phyloP scores from a whole-genome alignment of 1,139 yeast species.

The Pichia sp. region DNA sequence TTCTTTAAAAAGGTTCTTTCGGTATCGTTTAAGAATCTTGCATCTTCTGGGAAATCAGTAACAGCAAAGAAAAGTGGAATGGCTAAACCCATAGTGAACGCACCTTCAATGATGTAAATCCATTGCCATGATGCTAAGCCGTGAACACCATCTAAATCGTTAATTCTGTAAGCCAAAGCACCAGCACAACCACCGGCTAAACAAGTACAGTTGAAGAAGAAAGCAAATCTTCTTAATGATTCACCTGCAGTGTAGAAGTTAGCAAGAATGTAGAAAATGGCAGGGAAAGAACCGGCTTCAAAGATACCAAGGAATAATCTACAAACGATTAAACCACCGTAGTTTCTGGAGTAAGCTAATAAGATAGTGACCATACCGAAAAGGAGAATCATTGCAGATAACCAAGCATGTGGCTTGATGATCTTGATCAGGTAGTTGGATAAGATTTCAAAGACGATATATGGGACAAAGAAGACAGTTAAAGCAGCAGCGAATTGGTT shows the following conservation, averaged over 20 bases:
- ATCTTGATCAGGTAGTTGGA: slow-evolving; percentile 63
- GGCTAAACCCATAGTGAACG: slow-evolving; percentile 64
- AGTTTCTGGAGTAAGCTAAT: slow-evolving; percentile 60
- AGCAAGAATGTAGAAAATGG: slow-evolving; percentile 65
- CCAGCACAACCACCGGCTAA: slow-evolving; percentile 86
- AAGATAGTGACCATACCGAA: slow-evolving; percentile 67
- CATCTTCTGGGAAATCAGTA: slow-evolving; percentile 72
- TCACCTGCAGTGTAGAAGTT: slow-evolving; percentile 57
- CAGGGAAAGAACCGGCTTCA: slow-evolving; percentile 73
- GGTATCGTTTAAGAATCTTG: slow-evolving; percentile 47
- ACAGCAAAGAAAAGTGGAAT: slow-evolving; percentile 59
- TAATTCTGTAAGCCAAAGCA: slow-evolving; percentile 63
- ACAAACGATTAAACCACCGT: slow-evolving; percentile 58
- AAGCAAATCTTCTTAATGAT: slow-evolving; percentile 68
- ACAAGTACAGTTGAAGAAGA: slow-evolving; percentile 69
- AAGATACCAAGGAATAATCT: slow-evolving; percentile 63
- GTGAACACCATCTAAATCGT: slow-evolving; percentile 47
- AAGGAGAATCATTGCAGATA: slow-evolving; percentile 49
- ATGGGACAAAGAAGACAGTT: slow-evolving; percentile 76
- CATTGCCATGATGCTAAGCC: slow-evolving; percentile 68
- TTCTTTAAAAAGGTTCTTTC: slow-evolving; percentile 52
- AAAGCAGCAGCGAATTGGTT: slow-evolving; percentile 62
- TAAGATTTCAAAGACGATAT: slow-evolving; percentile 63
- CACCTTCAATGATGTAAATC: slow-evolving; percentile 74
- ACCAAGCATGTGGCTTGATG: slow-evolving; percentile 66